These are phyloP conservation scores for Sporothrix sp. DNA, from an alignment of 2,329 filamentous ascomycete genomes.

Conservation along the genomic window DNA sequence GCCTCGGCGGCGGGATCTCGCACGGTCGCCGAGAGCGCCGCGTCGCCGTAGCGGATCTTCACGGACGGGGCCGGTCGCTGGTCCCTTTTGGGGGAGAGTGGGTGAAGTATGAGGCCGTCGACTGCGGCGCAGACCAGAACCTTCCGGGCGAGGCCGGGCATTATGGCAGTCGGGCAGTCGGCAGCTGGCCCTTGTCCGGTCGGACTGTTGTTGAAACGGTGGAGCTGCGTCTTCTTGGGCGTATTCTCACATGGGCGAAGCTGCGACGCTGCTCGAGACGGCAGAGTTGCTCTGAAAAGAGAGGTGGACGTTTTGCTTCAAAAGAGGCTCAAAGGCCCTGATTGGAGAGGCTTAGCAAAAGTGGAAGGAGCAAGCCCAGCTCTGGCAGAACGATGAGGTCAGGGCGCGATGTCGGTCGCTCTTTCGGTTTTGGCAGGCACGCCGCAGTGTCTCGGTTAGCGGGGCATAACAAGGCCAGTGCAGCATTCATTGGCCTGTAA, in stretches of 20 bases:
- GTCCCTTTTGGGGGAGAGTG: conserved; percentile 53
- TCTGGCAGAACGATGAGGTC: background rate
- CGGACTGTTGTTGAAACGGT: conserved; percentile 7
- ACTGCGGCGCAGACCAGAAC: conserved; percentile 69
- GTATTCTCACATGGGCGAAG: conserved; percentile 2
- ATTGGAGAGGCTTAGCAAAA: background rate
- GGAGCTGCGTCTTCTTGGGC: background rate
- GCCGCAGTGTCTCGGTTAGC: conserved; percentile 5
- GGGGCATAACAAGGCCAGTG: conserved; percentile 5
- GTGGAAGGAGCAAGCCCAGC: background rate
- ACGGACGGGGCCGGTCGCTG: conserved; percentile 45
- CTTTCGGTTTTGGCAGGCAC: background rate
- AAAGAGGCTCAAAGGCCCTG: background rate
- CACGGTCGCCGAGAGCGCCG: conserved; percentile 33
- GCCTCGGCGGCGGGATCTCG: conserved; percentile 37
- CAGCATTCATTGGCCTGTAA: conserved; percentile 6
- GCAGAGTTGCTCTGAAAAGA: background rate
- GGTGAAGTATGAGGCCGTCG: conserved; percentile 75
- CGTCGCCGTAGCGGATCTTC: conserved; percentile 60
- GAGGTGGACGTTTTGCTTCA: no score
- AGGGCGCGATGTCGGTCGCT: conserved; percentile 14
- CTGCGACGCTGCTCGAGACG: background rate
- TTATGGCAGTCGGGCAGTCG: conserved; percentile 26
- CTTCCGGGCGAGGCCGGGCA: conserved; percentile 73
- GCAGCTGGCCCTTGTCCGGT: background rate